phyloP scores from a whole-genome alignment of 257 asterid genomes.

The Gynochthodes officinalis region DNA sequence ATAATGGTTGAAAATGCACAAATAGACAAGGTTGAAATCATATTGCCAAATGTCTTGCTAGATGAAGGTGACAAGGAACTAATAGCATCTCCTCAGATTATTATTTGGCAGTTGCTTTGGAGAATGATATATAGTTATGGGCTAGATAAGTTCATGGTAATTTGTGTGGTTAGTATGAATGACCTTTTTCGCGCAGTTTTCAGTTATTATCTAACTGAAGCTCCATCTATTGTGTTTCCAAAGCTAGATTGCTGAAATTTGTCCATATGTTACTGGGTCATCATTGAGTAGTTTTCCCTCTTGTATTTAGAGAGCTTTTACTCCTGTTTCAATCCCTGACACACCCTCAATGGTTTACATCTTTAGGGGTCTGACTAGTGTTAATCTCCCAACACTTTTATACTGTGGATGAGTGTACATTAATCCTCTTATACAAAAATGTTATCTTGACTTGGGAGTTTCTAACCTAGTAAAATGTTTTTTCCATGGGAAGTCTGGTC shows the following conservation, averaged over 20 bases:
- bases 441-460: neutral
- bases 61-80: neutral
- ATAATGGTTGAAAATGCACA: neutral
- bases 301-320: neutral
- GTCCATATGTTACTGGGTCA: neutral
- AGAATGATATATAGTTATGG: neutral
- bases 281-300: neutral
- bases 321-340: neutral
- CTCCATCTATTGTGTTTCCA: neutral
- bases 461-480: neutral
- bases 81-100: neutral
- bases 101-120: neutral
- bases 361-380: neutral
- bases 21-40: neutral
- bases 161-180: neutral
- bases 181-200: neutral
- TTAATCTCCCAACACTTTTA: neutral
- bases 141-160: neutral
- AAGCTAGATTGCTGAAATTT: neutral
- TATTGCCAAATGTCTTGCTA: neutral
- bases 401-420: neutral
- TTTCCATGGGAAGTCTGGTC: neutral
- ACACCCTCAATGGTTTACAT: neutral
- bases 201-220: neutral
- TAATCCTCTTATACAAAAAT: neutral